Conservation (phyloP, 179 eudicot species). For the Silene noctiflora region DNA sequence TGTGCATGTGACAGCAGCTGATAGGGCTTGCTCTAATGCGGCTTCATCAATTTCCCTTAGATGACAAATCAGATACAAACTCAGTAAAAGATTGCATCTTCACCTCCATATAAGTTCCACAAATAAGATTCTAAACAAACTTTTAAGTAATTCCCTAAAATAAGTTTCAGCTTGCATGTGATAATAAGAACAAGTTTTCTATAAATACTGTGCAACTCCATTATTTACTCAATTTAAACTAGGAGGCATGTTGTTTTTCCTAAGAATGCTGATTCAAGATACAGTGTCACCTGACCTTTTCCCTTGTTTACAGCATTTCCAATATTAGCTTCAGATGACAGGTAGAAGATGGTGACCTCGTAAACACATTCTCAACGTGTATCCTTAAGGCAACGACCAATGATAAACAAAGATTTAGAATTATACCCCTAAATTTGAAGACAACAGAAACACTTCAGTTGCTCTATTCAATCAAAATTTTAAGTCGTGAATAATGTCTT, state of each 20-base stretch:
- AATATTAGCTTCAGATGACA: not conserved
- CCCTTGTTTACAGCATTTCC: conserved; percentile 6
- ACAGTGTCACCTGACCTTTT: not conserved
- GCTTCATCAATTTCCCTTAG: conserved; percentile 84
- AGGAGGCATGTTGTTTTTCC: not conserved
- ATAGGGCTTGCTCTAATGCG: conserved; percentile 85
- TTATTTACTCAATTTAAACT: not conserved
- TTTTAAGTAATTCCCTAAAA: not conserved
- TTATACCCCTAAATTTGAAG: no score
- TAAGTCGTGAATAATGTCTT: not conserved
- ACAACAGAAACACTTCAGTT: not conserved
- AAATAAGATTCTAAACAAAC: not conserved
- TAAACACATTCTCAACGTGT: no score
- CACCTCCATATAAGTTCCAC: not conserved
- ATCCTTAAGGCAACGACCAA: no score
- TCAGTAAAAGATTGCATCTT: conserved; percentile 4
- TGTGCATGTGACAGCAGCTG: conserved; percentile 97
- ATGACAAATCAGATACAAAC: conserved; percentile 10
- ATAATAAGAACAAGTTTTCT: not conserved
- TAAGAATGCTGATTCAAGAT: not conserved
- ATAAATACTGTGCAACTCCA: not conserved
- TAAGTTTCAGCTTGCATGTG: not conserved
- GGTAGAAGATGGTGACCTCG: no score
- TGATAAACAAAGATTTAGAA: no score
- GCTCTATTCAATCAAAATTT: not conserved